A percentile compares a stretch with the other conserved stretches of the same genome.
phyloP scores from a whole-genome alignment of 2,329 filamentous ascomycete species.

The Colletotrichum cuscutae region DNA sequence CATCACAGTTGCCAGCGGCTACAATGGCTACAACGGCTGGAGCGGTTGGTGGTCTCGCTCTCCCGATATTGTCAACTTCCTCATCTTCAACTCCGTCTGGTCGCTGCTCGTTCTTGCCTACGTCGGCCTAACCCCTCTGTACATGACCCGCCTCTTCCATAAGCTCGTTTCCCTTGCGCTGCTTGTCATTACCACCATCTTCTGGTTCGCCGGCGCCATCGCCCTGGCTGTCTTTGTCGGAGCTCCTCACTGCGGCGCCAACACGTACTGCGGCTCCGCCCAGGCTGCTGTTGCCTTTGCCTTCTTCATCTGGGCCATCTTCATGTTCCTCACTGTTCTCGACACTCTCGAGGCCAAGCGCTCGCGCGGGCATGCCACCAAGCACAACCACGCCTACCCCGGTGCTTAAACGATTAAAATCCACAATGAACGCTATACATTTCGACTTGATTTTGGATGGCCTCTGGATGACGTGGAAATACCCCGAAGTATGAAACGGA shows the following conservation, averaged over 20 bases:
- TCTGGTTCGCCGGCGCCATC: slow-evolving; percentile 91
- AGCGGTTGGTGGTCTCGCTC: slow-evolving; percentile 40
- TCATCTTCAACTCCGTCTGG: slow-evolving; percentile 84
- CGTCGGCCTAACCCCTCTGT: slow-evolving; percentile 73
- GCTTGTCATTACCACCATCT: slow-evolving; percentile 80
- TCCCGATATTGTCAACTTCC: slow-evolving; percentile 75
- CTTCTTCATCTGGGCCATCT: slow-evolving; percentile 70
- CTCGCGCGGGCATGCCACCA: slow-evolving; percentile 48
- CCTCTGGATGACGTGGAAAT: slow-evolving; percentile 25
- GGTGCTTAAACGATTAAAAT: slow-evolving; percentile 11
- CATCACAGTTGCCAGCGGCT: slow-evolving; percentile 62
- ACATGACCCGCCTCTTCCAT: slow-evolving; percentile 70
- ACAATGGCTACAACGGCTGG: slow-evolving; percentile 43
- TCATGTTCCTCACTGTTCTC: slow-evolving; percentile 57
- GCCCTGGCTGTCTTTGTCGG: slow-evolving; percentile 76
- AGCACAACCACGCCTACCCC: slow-evolving; percentile 34
- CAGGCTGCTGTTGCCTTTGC: slow-evolving; percentile 75
- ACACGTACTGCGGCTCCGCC: slow-evolving; percentile 65
- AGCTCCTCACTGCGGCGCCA: slow-evolving; percentile 62
- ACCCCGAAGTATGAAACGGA: slow-evolving; percentile 25
- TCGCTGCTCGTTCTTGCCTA: slow-evolving; percentile 78
- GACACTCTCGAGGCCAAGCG: slow-evolving; percentile 57
- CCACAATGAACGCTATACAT: not conserved
- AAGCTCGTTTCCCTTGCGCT: slow-evolving; percentile 72
- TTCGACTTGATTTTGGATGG: not conserved